phyloP scores from a whole-genome alignment of 306 rosid species.

The Trifolium dubium region DNA sequence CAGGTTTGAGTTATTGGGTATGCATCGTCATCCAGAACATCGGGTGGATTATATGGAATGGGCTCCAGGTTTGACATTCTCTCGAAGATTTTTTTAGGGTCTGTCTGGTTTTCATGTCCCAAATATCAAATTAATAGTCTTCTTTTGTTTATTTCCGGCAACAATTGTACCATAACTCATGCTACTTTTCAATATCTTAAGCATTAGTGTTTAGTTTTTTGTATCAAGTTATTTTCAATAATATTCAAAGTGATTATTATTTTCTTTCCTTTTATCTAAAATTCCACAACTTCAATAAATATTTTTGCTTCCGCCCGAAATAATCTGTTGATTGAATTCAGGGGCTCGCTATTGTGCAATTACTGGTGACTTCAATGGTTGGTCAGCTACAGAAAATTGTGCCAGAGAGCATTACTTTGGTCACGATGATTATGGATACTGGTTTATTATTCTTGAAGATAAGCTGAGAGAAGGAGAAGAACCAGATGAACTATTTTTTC shows the following conservation, averaged over 20 bases:
- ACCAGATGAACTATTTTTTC: constrained; percentile 91
- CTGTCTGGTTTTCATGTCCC: constrained; percentile 11
- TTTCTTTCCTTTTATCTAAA: too few relatives aligned
- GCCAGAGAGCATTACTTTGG: constrained; percentile 93
- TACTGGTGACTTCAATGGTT: constrained; percentile 84
- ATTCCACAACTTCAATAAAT: not conserved
- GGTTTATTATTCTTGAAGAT: constrained; percentile 94
- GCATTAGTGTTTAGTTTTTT: not conserved
- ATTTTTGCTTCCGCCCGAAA: constrained; percentile 13
- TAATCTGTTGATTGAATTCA: constrained; percentile 41
- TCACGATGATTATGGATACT: constrained; percentile 92
- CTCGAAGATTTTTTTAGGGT: constrained; percentile 34
- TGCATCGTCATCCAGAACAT: constrained; percentile 97
- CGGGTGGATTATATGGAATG: constrained; percentile 95
- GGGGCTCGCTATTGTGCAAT: constrained; percentile 97
- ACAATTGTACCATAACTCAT: not conserved
- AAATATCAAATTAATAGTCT: constrained; percentile 17
- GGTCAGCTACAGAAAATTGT: constrained; percentile 88
- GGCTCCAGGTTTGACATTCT: constrained; percentile 90
- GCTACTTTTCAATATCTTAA: not conserved
- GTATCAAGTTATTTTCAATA: too few relatives aligned
- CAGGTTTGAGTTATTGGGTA: constrained; percentile 84
- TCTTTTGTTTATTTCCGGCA: constrained; percentile 24
- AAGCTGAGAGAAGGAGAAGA: constrained; percentile 84
- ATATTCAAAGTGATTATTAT: too few relatives aligned